phyloP scores from a whole-genome alignment of 2,329 filamentous ascomycete genomes.

The Fusarium metavorans region DNA sequence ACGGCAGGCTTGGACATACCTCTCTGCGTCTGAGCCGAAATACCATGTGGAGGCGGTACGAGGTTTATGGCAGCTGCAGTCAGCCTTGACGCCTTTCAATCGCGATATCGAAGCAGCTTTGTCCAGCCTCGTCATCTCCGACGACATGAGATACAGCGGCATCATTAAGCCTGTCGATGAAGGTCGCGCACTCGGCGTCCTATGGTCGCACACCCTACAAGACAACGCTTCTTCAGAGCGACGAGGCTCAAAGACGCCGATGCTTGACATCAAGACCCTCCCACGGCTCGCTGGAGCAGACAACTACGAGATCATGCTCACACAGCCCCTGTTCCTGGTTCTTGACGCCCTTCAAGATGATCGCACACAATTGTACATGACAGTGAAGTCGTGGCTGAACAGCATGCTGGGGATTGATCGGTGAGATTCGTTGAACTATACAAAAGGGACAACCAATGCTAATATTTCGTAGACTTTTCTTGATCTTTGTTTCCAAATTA shows the following conservation, averaged over 20 bases:
- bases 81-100: constrained; percentile 72
- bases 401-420: constrained; percentile 72
- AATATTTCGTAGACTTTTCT: constrained; percentile 63
- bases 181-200: constrained; percentile 76
- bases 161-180: constrained; percentile 64
- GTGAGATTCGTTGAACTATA: constrained; percentile 53
- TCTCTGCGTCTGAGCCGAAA: constrained; percentile 87
- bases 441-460: background rate
- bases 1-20: constrained; percentile 79
- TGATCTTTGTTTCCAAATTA: constrained; percentile 70
- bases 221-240: constrained; percentile 65
- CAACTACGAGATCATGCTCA: constrained; percentile 79
- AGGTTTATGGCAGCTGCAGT: constrained; percentile 87
- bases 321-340: constrained; percentile 83
- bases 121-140: constrained; percentile 72
- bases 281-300: constrained; percentile 66
- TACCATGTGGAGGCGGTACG: constrained; percentile 94
- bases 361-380: constrained; percentile 79
- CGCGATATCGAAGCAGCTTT: constrained; percentile 86
- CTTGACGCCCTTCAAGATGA: constrained; percentile 83
- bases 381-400: constrained; percentile 84
- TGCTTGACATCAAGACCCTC: constrained; percentile 48
- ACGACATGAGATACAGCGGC: constrained; percentile 48
- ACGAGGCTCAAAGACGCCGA: constrained; percentile 60
- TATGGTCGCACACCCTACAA: constrained; percentile 85